Conservation (phyloP, 73 alveolate genomes). For the Paramecium tetraurelia region DNA sequence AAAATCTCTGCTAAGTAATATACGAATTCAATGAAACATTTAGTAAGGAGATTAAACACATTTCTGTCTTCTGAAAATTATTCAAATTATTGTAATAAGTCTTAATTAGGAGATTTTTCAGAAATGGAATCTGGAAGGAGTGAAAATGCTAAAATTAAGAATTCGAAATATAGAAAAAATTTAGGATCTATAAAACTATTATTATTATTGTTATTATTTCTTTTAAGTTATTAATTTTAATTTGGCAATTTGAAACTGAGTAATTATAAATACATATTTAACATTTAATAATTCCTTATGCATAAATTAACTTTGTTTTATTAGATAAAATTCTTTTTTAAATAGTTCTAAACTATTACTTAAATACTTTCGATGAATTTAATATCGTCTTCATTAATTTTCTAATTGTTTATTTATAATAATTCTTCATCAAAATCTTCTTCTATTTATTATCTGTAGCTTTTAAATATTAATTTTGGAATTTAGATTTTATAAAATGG, state of each 20-base stretch:
- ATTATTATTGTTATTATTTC: not conserved
- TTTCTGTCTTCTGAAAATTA: not conserved
- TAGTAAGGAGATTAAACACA: not conserved
- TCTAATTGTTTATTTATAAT: not conserved
- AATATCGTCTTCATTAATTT: not conserved
- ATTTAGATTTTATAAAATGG: not conserved
- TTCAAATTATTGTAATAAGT: not conserved
- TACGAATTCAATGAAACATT: not conserved
- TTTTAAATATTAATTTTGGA: not conserved
- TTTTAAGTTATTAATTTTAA: not conserved
- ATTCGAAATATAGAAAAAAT: not conserved
- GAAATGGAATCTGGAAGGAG: not conserved
- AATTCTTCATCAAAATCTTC: not conserved
- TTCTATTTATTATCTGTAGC: not conserved
- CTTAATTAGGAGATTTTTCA: not conserved
- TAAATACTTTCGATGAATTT: not conserved
- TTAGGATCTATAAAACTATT: not conserved
- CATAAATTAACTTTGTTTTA: not conserved
- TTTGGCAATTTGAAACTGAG: not conserved
- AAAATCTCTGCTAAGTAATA: not conserved
- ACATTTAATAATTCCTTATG: not conserved
- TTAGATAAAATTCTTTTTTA: not conserved
- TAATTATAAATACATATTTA: not conserved
- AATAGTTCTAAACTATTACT: not conserved
- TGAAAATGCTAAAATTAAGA: not conserved